phyloP scores from a whole-genome alignment of 2,329 filamentous ascomycete species.

The Pyricularia sp. region DNA sequence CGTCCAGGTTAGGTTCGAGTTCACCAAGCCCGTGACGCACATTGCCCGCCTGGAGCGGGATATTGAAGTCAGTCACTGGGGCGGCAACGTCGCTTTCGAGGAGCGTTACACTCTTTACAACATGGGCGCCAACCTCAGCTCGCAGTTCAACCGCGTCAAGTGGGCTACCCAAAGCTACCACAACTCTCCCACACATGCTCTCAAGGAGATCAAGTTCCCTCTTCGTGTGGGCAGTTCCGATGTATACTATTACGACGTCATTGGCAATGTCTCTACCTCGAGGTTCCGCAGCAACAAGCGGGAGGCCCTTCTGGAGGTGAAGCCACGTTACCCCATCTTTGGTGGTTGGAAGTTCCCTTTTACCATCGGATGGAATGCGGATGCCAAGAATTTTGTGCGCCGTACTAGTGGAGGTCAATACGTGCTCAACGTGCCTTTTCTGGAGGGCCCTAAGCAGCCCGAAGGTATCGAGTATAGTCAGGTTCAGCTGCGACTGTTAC shows the following conservation, averaged over 20 bases:
- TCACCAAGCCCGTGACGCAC: slow-evolving; percentile 80
- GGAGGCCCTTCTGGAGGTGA: slow-evolving; percentile 76
- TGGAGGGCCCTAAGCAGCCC: slow-evolving; percentile 76
- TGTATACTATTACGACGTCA: slow-evolving; percentile 89
- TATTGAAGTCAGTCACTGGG: slow-evolving; percentile 94
- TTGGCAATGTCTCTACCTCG: slow-evolving; percentile 94
- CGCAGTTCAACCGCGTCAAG: slow-evolving; percentile 62
- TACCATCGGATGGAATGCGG: slow-evolving; percentile 88
- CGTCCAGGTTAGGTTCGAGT: slow-evolving; percentile 79
- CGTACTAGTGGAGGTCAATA: slow-evolving; percentile 55
- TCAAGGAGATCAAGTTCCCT: slow-evolving; percentile 72
- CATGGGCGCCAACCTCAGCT: slow-evolving; percentile 64
- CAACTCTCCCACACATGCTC: slow-evolving; percentile 61
- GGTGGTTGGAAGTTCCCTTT: slow-evolving; percentile 98
- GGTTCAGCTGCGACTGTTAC: slow-evolving; percentile 65
- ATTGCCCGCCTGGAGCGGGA: slow-evolving; percentile 73
- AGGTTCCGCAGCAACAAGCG: slow-evolving; percentile 66
- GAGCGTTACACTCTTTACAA: slow-evolving; percentile 85
- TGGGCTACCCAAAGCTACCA: slow-evolving; percentile 64
- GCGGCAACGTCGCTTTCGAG: slow-evolving; percentile 88
- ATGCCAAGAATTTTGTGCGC: slow-evolving; percentile 65
- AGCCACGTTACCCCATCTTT: slow-evolving; percentile 91
- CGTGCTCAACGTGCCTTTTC: slow-evolving; percentile 78
- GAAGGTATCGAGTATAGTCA: slow-evolving; percentile 82
- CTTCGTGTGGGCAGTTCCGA: slow-evolving; percentile 69